Evolutionary conservation across 208 protist genomes (phyloP).

Genomic region (Kentomonas sorsogonicus): DNA sequence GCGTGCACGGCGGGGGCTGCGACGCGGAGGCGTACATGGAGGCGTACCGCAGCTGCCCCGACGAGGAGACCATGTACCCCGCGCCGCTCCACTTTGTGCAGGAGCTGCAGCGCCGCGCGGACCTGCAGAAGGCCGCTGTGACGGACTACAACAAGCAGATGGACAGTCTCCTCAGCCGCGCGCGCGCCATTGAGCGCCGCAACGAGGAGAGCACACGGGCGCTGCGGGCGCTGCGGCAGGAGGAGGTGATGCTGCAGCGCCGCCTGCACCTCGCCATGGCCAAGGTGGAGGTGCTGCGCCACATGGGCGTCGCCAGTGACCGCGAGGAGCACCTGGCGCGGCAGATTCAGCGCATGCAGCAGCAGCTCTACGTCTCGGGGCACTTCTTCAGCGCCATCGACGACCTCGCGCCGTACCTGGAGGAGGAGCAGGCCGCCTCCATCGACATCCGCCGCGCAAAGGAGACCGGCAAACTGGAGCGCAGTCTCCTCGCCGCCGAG

Average conservation of each 20-base stretch:
- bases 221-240: conserved; percentile 31
- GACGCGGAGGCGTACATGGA: conserved; percentile 44
- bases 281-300: conserved; percentile 56
- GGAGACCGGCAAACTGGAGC: no score
- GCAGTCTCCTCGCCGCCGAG: no score
- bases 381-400: conserved; percentile 31
- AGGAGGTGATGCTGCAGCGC: conserved; percentile 57
- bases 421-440: conserved; percentile 38
- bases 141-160: conserved; percentile 26
- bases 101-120: conserved; percentile 49
- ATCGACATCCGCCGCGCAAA: no score
- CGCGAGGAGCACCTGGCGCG: conserved; percentile 40
- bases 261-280: conserved; percentile 44
- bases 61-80: conserved; percentile 50
- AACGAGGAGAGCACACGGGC: conserved; percentile 39
- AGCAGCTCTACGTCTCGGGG: conserved; percentile 44
- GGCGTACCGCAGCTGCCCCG: conserved; percentile 47
- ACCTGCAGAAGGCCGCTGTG: conserved; percentile 50
- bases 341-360: conserved; percentile 26
- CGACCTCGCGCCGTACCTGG: conserved; percentile 44
- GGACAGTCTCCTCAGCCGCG: conserved; percentile 26
- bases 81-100: conserved; percentile 61
- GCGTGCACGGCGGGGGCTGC: conserved; percentile 44
- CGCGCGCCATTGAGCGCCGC: conserved; percentile 29
- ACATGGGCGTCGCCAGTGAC: conserved; percentile 21